Evolutionary conservation across 1,284 basidiomycete genomes (phyloP).

Genomic region (Microbotryomycetes sp.): DNA sequence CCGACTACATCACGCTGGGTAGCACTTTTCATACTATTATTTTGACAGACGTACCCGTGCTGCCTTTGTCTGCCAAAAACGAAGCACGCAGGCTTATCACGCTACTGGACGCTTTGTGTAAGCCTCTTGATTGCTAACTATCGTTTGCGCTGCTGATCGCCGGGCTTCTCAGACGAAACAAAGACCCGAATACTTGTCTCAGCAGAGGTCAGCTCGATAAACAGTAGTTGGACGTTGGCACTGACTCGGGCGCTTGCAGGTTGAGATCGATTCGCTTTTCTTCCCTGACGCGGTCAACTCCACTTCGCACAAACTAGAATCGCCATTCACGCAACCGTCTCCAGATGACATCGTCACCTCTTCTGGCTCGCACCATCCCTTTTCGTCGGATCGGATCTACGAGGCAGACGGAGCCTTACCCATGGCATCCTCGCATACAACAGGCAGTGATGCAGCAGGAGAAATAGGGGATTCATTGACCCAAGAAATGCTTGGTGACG

Average conservation of each 20-base stretch:
- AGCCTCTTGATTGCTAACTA: background rate
- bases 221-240: background rate
- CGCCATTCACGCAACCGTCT: background rate
- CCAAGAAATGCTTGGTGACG: constrained; percentile 35
- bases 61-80: constrained; percentile 57
- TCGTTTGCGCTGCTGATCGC: background rate
- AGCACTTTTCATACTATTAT: constrained; percentile 47
- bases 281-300: constrained; percentile 34
- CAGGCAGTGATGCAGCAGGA: constrained; percentile 20
- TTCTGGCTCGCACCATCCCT: background rate
- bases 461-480: constrained; percentile 31
- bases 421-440: background rate
- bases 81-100: constrained; percentile 64
- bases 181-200: constrained; percentile 32
- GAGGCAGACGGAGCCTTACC: constrained; percentile 2
- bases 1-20: constrained; percentile 61
- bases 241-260: constrained; percentile 26
- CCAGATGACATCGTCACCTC: constrained; percentile 11
- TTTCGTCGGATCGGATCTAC: constrained; percentile 3
- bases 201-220: constrained; percentile 19
- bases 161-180: constrained; percentile 25
- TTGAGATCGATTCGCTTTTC: constrained; percentile 46
- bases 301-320: background rate
- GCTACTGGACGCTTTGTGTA: constrained; percentile 56
- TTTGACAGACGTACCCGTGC: constrained; percentile 54